These are phyloP conservation scores for Emmonsiellopsis sp. DNA, from an alignment of 2,329 filamentous ascomycete genomes.

Conservation along the genomic window DNA sequence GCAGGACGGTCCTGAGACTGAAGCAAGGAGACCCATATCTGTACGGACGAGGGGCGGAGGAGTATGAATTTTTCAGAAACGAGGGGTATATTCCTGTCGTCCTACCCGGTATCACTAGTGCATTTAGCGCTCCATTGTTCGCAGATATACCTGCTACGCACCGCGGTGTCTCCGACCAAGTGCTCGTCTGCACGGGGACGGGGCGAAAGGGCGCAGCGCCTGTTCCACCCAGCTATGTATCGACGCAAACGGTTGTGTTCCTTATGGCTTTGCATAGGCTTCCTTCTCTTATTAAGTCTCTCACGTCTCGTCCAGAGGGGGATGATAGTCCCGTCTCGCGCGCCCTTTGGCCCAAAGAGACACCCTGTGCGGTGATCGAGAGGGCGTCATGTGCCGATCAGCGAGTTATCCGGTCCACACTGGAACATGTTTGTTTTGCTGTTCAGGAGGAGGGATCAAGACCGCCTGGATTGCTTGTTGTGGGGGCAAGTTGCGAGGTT, in stretches of 20 bases:
- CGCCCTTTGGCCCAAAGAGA: conserved; percentile 57
- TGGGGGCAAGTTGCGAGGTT: conserved; percentile 75
- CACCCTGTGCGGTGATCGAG: conserved; percentile 87
- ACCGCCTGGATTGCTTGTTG: conserved; percentile 78
- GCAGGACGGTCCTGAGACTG: conserved; percentile 73
- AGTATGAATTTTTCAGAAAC: conserved; percentile 71
- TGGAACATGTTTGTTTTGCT: conserved; percentile 68
- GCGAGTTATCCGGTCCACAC: conserved; percentile 77
- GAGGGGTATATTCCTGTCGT: conserved; percentile 64
- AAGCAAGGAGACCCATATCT: conserved; percentile 97
- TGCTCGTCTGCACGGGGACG: conserved; percentile 93
- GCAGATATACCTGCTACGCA: conserved; percentile 82
- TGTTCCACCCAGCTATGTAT: conserved; percentile 67
- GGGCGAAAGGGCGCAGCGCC: conserved; percentile 80
- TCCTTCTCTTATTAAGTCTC: conserved; percentile 58
- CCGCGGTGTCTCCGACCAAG: conserved; percentile 79
- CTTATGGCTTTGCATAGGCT: conserved; percentile 92
- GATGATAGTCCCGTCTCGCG: conserved; percentile 19
- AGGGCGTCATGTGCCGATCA: conserved; percentile 91
- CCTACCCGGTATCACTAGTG: conserved; percentile 82
- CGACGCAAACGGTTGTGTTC: conserved; percentile 77
- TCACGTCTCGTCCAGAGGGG: conserved; percentile 38
- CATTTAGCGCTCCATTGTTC: conserved; percentile 78
- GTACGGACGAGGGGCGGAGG: conserved; percentile 89
- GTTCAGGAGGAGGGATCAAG: conserved; percentile 82